Evolutionary conservation across 768 basidiomycete species (phyloP), one percentile per base, ranked within the genome.

Genomic region (Tricholoma hemisulphureum): DNA sequence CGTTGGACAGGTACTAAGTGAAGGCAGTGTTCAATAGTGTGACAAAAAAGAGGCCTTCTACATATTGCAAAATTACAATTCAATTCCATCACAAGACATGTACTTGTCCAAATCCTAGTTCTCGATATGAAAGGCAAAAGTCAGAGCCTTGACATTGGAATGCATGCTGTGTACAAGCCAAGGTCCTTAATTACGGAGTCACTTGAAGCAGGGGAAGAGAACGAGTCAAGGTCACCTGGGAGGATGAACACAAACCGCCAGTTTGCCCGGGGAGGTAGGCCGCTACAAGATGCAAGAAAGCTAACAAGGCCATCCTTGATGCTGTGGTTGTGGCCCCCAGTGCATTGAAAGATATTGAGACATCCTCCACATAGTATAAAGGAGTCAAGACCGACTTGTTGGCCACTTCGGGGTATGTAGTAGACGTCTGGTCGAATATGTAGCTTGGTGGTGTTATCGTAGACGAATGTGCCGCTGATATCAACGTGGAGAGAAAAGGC

Each of bases 211-310:
- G 57, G 57, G 20, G 20, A 53, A 58, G 35, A 53, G 57, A 58
- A 58, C 41, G 43, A 53, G 51, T 4, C 51, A 53, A 53, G 28
- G 51, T 58, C 51, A 34, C 43, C 57, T 16, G 57, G 57, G 29
- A 58, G 9, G 39, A 58, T 16, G 28, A 58, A 58, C 51, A 52
- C 51, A 45, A 58, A 52, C 10, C 43, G 52, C 51, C 57, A 58
- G 57, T 58, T 58, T 53, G 50, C 20, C n/a, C 5, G 57, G 20
- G 57, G 57, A 41, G 51, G 45, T 46, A 58, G 51, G 20, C 57
- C 39, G n/a, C 51, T 58, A 53, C 50, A 53, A 52, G 50, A 45
- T 48, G 50, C 51, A 41, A 58, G 51, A 53, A 58, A 58, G 39
- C n/a, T 18, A 53, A 13, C 10, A 53, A 53, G 31, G 37, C 45